Evolutionary conservation across 495 filamentous ascomycete species (phyloP), one percentile per base, ranked within the genome.

Genomic region (Talaromyces thailandensis): DNA sequence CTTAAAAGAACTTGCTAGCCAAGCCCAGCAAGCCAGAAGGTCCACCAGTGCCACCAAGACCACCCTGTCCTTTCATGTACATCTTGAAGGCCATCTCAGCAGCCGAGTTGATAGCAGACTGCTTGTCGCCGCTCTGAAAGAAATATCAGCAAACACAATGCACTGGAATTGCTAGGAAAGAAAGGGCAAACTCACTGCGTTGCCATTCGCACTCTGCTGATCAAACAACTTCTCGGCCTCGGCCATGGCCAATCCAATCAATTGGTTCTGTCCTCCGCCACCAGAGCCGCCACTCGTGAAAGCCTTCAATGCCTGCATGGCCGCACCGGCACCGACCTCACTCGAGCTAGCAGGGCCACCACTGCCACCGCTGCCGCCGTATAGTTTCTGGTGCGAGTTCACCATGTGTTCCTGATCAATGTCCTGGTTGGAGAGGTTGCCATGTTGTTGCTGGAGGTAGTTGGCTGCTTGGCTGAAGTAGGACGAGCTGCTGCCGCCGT

Each of bases 221-320:
- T 88, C 86, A 73, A 85, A 89, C 68, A 89, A 66, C 73, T 86
- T 83, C 21, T 77, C 72, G 35, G 86, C 86, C 80, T 89, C 81
- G 7, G 75, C 79, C 86, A 89, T 89, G 0, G 86, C 86, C 72
- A 88, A 69, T 4, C 84, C 85, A 66, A 89, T 81, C 62, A 88
- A 84, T 67, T 80, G 71, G 68, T 82, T 86, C 77, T 88, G 78
- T 43, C 74, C 70, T 0, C 67, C 53, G n/a, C 67, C 60, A 23
- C 11, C 62, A 3, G 45, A 29, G 0, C 69, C 66, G 1, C 69
- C 66, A 7, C 71, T 69, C 2, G 75, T 79, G 60, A 88, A 88
- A 81, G 84, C 82, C 78, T 88, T 88, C 66, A 89, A 63, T 7
- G 86, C 86, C 74, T 88, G 83, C 79, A 88, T 79, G 0, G 86